Evolutionary conservation across 2,329 filamentous ascomycete species (phyloP).

Genomic region (Diaporthe vaccinii): DNA sequence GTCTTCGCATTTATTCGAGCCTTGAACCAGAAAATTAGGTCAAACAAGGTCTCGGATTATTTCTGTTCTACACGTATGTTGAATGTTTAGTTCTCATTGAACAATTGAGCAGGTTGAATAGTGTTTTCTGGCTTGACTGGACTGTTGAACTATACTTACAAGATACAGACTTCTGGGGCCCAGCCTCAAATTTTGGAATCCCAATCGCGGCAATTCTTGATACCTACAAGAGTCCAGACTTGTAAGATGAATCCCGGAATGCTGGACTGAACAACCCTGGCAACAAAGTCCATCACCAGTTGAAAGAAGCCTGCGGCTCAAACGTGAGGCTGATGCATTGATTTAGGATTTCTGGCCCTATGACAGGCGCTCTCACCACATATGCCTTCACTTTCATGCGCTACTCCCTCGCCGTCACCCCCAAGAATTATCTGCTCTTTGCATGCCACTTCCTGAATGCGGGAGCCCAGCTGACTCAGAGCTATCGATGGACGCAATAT

Average conservation of each 20-base stretch:
- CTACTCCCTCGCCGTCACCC: constrained; percentile 76
- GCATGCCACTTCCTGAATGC: constrained; percentile 79
- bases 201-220: constrained; percentile 86
- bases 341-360: constrained; percentile 73
- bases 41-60: constrained; percentile 83
- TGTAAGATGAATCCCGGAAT: constrained; percentile 65
- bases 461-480: constrained; percentile 76
- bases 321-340: constrained; percentile 48
- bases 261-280: not conserved
- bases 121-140: no score
- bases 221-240: constrained; percentile 85
- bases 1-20: constrained; percentile 77
- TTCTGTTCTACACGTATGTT: constrained; percentile 89
- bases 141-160: not conserved
- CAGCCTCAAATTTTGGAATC: constrained; percentile 89
- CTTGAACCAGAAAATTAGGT: constrained; percentile 86
- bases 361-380: constrained; percentile 75
- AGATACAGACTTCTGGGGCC: constrained; percentile 85
- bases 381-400: constrained; percentile 82
- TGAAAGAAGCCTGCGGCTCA: not conserved
- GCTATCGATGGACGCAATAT: constrained; percentile 77
- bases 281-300: no score
- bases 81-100: no score
- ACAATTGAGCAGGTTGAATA: not conserved
- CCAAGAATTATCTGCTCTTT: constrained; percentile 79